Conservation (phyloP, 1,284 basidiomycete genomes). For the Cryptococcus deneoformans region DNA sequence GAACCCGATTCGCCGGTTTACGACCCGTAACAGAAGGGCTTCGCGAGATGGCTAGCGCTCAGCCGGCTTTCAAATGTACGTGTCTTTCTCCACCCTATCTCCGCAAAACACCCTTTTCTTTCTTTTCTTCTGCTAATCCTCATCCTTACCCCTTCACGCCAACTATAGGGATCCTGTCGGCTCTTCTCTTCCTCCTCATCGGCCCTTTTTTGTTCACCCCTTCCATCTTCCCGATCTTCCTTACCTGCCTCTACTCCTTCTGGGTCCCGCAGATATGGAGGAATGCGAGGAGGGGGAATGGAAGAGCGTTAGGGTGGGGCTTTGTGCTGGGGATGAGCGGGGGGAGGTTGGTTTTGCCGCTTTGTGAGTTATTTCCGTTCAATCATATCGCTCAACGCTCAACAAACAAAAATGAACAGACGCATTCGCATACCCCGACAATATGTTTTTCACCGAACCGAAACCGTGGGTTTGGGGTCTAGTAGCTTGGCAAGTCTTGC, state of each 20-base stretch:
- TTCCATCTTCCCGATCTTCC: conserved; percentile 64
- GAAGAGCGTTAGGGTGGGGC: conserved; percentile 63
- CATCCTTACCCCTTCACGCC: neutral
- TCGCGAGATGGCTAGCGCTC: neutral
- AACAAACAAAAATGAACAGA: conserved; percentile 53
- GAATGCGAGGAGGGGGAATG: conserved; percentile 66
- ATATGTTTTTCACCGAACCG: conserved; percentile 70
- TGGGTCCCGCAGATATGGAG: conserved; percentile 84
- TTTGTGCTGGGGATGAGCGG: conserved; percentile 76
- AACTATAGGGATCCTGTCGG: conserved; percentile 8
- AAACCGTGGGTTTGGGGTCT: conserved; percentile 67
- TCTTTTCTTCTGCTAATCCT: neutral
- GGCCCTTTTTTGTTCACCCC: conserved; percentile 71
- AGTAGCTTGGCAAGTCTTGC: conserved; percentile 61
- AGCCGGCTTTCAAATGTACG: conserved; percentile 53
- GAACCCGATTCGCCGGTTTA: too few species aligned
- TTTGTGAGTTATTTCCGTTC: conserved; percentile 59
- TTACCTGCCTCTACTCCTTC: conserved; percentile 68
- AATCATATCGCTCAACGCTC: neutral
- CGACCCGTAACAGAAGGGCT: neutral
- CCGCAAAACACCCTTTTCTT: neutral
- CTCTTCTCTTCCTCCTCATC: conserved; percentile 39
- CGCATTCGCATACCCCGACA: conserved; percentile 74
- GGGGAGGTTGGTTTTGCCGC: conserved; percentile 65
- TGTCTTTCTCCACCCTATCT: conserved; percentile 17